These are phyloP conservation scores for Blastomyces percursus DNA, from an alignment of 2,329 filamentous ascomycete genomes.

Conservation along the genomic window DNA sequence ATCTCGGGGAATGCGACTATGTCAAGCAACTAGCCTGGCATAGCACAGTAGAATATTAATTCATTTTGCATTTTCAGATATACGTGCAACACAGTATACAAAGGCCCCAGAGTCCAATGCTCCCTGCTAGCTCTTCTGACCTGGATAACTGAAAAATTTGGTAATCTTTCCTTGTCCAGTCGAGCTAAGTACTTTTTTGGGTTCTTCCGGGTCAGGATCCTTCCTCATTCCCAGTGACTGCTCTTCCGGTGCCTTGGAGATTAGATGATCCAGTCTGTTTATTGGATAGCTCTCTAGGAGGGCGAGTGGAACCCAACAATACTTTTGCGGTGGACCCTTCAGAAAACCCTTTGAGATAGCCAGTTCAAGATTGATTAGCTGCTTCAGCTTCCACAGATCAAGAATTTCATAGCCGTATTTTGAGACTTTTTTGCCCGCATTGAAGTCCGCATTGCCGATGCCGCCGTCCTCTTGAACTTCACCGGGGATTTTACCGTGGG, in stretches of 20 bases:
- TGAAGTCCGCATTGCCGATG: constrained; percentile 1
- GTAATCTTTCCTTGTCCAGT: neutral
- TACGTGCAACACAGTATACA: no score
- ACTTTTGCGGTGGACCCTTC: neutral
- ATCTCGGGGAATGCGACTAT: neutral
- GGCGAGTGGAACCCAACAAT: neutral
- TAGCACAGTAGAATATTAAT: neutral
- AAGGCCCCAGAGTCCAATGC: no score
- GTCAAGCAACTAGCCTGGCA: neutral
- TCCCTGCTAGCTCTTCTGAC: no score
- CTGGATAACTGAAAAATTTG: neutral
- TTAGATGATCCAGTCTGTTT: neutral
- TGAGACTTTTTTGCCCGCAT: neutral
- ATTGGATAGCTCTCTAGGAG: neutral
- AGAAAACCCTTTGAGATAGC: neutral
- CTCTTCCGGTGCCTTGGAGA: neutral
- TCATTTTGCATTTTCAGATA: no score
- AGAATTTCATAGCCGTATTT: constrained; percentile 3
- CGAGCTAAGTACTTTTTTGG: neutral
- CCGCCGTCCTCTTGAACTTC: neutral
- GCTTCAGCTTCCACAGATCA: neutral
- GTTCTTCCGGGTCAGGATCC: neutral
- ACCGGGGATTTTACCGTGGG: neutral
- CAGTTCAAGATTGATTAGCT: neutral
- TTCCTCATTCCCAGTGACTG: no score